Evolutionary conservation across 345 rosid species (phyloP), one percentile per base, ranked within the genome.

Genomic region (Noccaea bulbosa): DNA sequence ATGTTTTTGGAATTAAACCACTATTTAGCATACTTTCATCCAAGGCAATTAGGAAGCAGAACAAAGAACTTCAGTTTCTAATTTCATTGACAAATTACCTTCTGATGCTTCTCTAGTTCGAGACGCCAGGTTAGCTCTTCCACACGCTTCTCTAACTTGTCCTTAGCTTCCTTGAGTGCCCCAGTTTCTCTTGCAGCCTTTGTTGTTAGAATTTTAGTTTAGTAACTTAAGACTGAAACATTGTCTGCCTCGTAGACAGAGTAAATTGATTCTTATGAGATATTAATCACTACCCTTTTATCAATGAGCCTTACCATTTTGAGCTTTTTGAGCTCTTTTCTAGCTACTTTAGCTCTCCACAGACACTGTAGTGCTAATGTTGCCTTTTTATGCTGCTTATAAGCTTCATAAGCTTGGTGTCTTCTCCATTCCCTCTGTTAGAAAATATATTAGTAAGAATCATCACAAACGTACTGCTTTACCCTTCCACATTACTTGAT

Each of bases 101-200:
- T 75, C 79, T 82, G 72, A 71, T 82, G 86, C 69, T 83, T 86
- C 72, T 86, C 90, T 58, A 83, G 54, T 58, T 86, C 84, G 16
- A 86, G 67, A 35, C 87, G 77, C 90, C 86, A 83, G 37, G 85
- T 79, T 49, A 86, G 78, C 78, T 86, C 87, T 73, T 86, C 90
- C 46, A 83, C 90, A 37, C 84, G 86, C 67, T 86, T 86, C 77
- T 86, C 87, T 60, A 86, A 73, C 81, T 83, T 82, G 78, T 83
- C 85, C 68, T 86, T 86, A 2, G 90, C 90, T 79, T 82, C 86
- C 72, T 86, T 80, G 47, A 86, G 90, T 10, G 86, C 90, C 45
- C 90, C 90, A 30, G 86, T 81, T 75, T 86, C 90, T 81, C 87
- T 86, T 63, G 90, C 90, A 72, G 87, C 90, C 90, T 86, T 77